A percentile compares a stretch with the other conserved stretches of the same genome.
Conservation (phyloP, 1,139 yeast species). For the Suhomyces panamericanus region DNA sequence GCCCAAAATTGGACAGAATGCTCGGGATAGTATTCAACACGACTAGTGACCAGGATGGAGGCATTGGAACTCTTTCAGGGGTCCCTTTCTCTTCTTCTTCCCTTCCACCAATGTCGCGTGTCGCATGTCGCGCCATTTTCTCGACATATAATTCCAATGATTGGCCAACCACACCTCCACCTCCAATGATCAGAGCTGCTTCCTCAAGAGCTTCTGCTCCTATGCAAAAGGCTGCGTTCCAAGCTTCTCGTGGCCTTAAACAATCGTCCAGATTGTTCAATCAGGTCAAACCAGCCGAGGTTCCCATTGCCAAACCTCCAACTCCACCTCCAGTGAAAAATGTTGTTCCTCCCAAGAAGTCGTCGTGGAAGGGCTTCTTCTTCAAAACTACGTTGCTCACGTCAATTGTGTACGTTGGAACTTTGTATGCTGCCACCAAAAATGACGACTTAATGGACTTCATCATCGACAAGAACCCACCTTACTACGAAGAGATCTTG, state of each 20-base stretch:
- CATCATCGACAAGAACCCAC: constrained; percentile 46
- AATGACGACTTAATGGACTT: constrained; percentile 48
- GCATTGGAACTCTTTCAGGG: too few species aligned
- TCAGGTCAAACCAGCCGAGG: constrained; percentile 3
- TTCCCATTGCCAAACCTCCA: constrained; percentile 10
- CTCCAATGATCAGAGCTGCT: constrained; percentile 17
- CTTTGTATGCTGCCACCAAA: constrained; percentile 46
- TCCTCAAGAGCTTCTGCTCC: constrained; percentile 8
- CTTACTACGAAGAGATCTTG: constrained; percentile 46
- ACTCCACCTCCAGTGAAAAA: constrained; percentile 8
- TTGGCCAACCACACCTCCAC: constrained; percentile 10
- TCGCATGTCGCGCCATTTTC: constrained; percentile 5
- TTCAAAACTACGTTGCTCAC: constrained; percentile 34
- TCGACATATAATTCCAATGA: constrained; percentile 8
- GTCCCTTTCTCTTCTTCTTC: too few species aligned
- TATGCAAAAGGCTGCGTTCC: constrained; percentile 5
- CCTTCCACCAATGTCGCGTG: constrained; percentile 1
- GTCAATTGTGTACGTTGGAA: constrained; percentile 39
- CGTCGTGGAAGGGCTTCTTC: constrained; percentile 35
- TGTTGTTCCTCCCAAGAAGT: constrained; percentile 18
- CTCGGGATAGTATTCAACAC: too few species aligned
- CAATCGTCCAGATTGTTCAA: constrained; percentile 2
- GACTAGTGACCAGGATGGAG: too few species aligned
- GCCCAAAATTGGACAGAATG: not conserved
- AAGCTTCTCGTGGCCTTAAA: constrained; percentile 7